These are phyloP conservation scores for Exserohilum turcica DNA, from an alignment of 2,329 filamentous ascomycete species.

Conservation along the genomic window DNA sequence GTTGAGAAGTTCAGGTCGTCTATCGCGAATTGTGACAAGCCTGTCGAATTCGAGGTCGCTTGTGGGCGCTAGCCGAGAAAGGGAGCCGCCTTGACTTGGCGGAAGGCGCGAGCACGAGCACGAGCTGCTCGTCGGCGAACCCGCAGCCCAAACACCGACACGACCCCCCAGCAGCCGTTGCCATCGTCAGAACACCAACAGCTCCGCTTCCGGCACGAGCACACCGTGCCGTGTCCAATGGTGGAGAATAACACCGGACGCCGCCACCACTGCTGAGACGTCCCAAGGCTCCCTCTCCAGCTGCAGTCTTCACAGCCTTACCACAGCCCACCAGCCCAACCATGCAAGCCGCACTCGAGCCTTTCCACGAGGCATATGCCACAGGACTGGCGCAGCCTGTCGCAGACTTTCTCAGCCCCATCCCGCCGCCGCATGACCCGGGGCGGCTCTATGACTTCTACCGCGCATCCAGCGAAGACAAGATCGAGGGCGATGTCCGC, in stretches of 20 bases:
- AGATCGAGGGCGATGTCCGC: slow-evolving; percentile 71
- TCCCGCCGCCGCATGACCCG: slow-evolving; percentile 65
- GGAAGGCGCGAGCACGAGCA: slow-evolving; percentile 6
- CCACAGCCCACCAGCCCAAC: not conserved
- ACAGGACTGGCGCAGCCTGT: slow-evolving; percentile 72
- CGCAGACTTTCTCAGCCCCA: slow-evolving; percentile 75
- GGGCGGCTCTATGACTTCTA: slow-evolving; percentile 72
- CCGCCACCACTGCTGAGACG: slow-evolving; percentile 10
- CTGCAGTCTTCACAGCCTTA: slow-evolving; percentile 2
- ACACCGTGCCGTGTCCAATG: slow-evolving; percentile 4
- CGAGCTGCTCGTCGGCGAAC: slow-evolving; percentile 17
- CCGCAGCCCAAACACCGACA: slow-evolving; percentile 35
- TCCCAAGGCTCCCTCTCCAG: slow-evolving; percentile 4
- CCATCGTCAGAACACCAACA: not conserved
- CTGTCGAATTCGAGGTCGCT: slow-evolving; percentile 26
- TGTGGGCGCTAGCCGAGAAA: slow-evolving; percentile 30
- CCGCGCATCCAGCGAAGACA: slow-evolving; percentile 70
- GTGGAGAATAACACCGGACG: slow-evolving; percentile 3
- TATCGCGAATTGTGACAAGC: slow-evolving; percentile 20
- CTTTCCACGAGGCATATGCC: slow-evolving; percentile 73
- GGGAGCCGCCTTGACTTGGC: slow-evolving; percentile 18
- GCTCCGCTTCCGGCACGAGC: not conserved
- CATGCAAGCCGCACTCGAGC: slow-evolving; percentile 76
- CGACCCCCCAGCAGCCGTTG: slow-evolving; percentile 2
- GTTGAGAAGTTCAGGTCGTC: slow-evolving; percentile 37